phyloP scores from a whole-genome alignment of 192 early-diverging fungal species.

The Rhizophagus sp. region DNA sequence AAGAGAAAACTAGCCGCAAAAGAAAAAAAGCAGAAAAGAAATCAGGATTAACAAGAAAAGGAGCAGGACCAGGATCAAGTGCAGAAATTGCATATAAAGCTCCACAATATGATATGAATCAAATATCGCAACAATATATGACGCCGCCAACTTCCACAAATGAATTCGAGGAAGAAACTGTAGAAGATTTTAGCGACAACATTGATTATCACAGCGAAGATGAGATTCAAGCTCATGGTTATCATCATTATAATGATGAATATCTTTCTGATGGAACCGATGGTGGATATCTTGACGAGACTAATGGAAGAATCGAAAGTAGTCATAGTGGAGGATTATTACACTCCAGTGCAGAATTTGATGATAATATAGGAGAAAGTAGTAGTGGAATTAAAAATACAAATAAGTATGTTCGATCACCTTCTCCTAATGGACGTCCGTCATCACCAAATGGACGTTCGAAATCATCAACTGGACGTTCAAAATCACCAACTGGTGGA shows the following conservation, averaged over 20 bases:
- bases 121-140: constrained; percentile 25
- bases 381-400: background rate
- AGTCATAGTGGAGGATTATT: background rate
- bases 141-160: background rate
- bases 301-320: background rate
- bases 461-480: background rate
- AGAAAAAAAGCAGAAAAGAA: constrained; percentile 24
- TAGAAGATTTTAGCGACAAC: too few species aligned
- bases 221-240: background rate
- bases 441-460: background rate
- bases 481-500: background rate
- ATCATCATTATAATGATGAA: constrained; percentile 19
- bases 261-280: constrained; percentile 29
- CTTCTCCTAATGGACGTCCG: background rate
- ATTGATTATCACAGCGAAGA: background rate
- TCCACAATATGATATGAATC: constrained; percentile 26
- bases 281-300: constrained; percentile 23
- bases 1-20: constrained; percentile 9
- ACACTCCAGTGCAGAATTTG: background rate
- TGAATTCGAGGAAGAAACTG: background rate
- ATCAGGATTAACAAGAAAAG: background rate
- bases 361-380: background rate
- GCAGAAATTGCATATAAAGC: constrained; percentile 27
- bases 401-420: background rate
- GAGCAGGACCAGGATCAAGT: background rate